Percentiles rank a stretch among this genome's conserved stretches.
Evolutionary conservation across 192 early-diverging fungal species (phyloP).

Genomic region (Coemansia erecta): DNA sequence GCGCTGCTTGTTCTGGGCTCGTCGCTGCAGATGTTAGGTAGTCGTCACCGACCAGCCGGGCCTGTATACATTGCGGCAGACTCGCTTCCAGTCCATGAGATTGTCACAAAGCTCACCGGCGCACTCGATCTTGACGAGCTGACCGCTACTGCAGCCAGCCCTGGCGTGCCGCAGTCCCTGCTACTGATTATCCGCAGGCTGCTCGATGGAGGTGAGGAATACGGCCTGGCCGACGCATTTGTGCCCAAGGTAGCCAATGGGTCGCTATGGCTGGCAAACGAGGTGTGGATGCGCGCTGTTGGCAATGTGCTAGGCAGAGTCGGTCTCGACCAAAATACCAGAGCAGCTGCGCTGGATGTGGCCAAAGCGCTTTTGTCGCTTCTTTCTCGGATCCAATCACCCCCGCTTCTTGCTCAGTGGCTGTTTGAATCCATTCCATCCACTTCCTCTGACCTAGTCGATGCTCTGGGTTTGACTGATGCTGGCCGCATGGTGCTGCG

Average conservation of each 20-base stretch:
- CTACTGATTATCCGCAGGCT: background rate
- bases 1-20: constrained; percentile 17
- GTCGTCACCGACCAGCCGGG: background rate
- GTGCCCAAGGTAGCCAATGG: background rate
- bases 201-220: background rate
- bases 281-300: background rate
- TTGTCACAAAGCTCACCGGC: background rate
- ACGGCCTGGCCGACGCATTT: background rate
- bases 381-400: background rate
- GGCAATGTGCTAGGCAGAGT: background rate
- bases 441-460: background rate
- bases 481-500: constrained; percentile 19
- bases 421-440: constrained; percentile 2
- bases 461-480: background rate
- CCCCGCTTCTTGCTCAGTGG: constrained; percentile 11
- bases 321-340: constrained; percentile 1
- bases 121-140: constrained; percentile 7
- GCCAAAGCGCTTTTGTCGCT: constrained; percentile 1
- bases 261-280: background rate
- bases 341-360: constrained; percentile 4
- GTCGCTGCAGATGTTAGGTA: constrained; percentile 10
- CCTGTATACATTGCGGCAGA: background rate
- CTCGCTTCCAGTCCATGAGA: background rate
- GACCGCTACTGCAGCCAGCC: background rate
- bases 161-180: too few species aligned